phyloP scores from a whole-genome alignment of 176 grass and related monocot genomes.

The Musa troglodytarum region DNA sequence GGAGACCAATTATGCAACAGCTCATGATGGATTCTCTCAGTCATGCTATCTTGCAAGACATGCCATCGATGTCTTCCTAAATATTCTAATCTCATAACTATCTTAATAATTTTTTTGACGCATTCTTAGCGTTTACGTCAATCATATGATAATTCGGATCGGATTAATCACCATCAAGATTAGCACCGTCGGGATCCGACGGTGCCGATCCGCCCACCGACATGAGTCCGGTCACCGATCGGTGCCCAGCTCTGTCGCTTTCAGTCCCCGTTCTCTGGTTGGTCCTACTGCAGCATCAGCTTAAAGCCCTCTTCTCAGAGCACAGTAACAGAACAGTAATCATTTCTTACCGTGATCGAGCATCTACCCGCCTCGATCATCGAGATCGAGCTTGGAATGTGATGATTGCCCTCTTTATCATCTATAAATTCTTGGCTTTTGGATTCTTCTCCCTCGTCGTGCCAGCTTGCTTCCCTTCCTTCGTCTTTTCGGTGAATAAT shows the following conservation, averaged over 20 bases:
- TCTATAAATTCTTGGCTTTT: constrained; percentile 2
- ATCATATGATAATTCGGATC: not conserved
- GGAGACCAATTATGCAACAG: too few relatives aligned
- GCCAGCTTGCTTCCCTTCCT: not conserved
- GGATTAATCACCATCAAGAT: not conserved
- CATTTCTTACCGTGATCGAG: not conserved
- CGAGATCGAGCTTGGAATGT: not conserved
- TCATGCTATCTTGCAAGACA: too few relatives aligned
- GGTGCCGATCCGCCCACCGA: not conserved
- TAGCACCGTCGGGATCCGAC: not conserved
- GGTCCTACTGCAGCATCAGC: too few relatives aligned
- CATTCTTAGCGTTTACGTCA: not conserved
- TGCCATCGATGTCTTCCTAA: too few relatives aligned
- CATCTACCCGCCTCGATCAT: not conserved
- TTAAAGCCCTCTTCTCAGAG: not conserved
- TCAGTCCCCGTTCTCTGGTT: not conserved
- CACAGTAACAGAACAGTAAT: not conserved
- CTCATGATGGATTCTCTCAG: too few relatives aligned
- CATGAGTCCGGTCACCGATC: not conserved
- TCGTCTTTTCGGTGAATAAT: constrained; percentile 1
- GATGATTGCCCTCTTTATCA: not conserved
- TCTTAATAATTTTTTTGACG: too few relatives aligned
- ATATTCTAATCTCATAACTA: too few relatives aligned
- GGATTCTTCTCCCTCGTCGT: constrained; percentile 1
- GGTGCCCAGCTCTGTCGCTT: not conserved